These are phyloP conservation scores for Fusarium sublunatum DNA, from an alignment of 2,329 filamentous ascomycete species.

Conservation along the genomic window DNA sequence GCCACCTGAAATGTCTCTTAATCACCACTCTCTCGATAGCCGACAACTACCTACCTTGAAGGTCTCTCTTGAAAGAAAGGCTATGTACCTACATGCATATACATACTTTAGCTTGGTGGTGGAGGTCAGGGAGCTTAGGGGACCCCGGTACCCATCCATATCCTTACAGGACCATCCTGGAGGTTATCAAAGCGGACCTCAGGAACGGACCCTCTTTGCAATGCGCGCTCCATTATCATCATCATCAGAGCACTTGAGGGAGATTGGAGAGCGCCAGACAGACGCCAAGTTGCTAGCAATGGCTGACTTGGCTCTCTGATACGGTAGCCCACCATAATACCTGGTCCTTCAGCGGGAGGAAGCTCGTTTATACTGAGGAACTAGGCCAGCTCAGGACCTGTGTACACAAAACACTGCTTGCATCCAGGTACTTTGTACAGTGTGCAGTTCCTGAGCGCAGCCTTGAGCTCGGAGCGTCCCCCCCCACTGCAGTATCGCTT, in stretches of 20 bases:
- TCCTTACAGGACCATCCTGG: conserved; percentile 25
- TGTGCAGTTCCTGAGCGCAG: conserved; percentile 42
- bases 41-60: background rate
- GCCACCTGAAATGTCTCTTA: too few species aligned
- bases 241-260: conserved; percentile 16
- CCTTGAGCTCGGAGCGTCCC: conserved; percentile 42
- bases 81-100: background rate
- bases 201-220: conserved; percentile 26
- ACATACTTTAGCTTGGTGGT: conserved; percentile 16
- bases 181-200: conserved; percentile 27
- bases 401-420: conserved; percentile 28
- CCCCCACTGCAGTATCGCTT: conserved; percentile 26
- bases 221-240: conserved; percentile 30
- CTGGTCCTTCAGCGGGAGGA: background rate
- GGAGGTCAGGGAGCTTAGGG: conserved; percentile 10
- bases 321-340: conserved; percentile 2
- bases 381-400: background rate
- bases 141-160: conserved; percentile 14
- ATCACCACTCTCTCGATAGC: background rate
- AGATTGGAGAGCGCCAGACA: conserved; percentile 18
- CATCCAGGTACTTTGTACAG: conserved; percentile 37
- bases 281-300: conserved; percentile 10
- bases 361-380: conserved; percentile 4
- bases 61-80: background rate
- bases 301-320: conserved; percentile 3